Conservation (phyloP, 2,329 filamentous ascomycete species). For the Hypocrella siamensis region DNA sequence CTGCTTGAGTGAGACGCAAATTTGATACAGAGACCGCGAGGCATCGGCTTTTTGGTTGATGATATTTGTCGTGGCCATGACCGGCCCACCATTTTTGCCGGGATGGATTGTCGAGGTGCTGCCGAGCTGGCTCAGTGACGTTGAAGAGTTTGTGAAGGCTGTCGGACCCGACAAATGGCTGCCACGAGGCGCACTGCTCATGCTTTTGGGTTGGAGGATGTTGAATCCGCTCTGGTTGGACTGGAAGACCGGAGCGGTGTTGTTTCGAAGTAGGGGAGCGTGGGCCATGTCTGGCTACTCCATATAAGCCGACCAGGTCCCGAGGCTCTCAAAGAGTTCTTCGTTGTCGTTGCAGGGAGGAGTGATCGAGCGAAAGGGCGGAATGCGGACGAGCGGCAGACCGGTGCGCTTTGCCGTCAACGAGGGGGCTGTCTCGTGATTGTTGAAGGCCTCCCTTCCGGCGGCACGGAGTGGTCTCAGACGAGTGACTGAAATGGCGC, state of each 20-base stretch:
- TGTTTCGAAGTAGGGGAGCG: slow-evolving; percentile 42
- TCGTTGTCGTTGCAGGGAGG: background rate
- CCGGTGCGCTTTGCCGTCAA: slow-evolving; percentile 3
- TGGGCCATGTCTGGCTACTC: slow-evolving; percentile 38
- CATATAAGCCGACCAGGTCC: slow-evolving; percentile 16
- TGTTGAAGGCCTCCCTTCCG: slow-evolving; percentile 5
- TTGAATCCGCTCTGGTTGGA: slow-evolving; percentile 27
- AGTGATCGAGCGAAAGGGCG: slow-evolving; percentile 1
- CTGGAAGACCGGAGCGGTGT: slow-evolving; percentile 39
- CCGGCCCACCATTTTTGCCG: slow-evolving; percentile 37
- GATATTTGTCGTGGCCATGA: slow-evolving; percentile 76
- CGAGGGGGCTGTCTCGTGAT: background rate
- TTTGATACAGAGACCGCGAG: slow-evolving; percentile 83
- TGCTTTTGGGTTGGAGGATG: slow-evolving; percentile 26
- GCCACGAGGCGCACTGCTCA: slow-evolving; percentile 37
- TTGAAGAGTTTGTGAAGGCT: slow-evolving; percentile 34
- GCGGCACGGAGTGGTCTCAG: slow-evolving; percentile 5
- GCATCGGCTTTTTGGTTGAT: slow-evolving; percentile 95
- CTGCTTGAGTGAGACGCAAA: slow-evolving; percentile 73
- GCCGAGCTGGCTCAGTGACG: slow-evolving; percentile 33
- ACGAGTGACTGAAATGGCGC: slow-evolving; percentile 3
- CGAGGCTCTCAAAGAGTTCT: background rate
- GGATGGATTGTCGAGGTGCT: slow-evolving; percentile 25
- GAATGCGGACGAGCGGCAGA: slow-evolving; percentile 1
- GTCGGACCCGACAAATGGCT: slow-evolving; percentile 50